Evolutionary conservation across 2,329 filamentous ascomycete species (phyloP), one percentile per base, ranked within the genome.

Genomic region (Ceratocystis colombiana): DNA sequence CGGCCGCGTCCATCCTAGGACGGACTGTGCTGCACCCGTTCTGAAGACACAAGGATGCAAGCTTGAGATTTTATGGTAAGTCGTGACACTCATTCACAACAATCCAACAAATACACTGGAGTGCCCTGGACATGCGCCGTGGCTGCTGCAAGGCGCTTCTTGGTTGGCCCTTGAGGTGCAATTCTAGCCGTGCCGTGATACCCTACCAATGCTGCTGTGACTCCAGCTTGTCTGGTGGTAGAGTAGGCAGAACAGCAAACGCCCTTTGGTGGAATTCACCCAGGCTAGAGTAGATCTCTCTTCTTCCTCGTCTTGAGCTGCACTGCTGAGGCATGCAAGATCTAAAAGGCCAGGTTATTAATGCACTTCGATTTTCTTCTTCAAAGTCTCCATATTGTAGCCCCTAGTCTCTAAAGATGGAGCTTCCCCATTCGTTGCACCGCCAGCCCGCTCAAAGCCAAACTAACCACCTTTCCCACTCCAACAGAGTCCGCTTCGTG

Each of bases 401-500:
- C 53, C 55, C 55, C 55, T n/a, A 59, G 55, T 37, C 45, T 20
- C 46, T 65, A 33, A 62, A 61, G n/a, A 48, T 30, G 55, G 55
- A 25, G n/a, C 50, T 45, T 33, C 63, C 33, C 41, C 28, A 10
- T 50, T 48, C 28, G 33, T 48, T 37, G 33, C 55, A 30, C 15
- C 55, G 10, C 33, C 55, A 59, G n/a, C 33, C 25, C 12, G 5
- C 10, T 10, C 12, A 44, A 50, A 59, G 28, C 41, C 25, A 59
- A 62, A 44, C 65, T 63, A 66, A 66, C 46, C 28, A 48, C 10
- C 15, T 20, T 53, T n/a, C n/a, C n/a, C 50, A 33, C n/a, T 41
- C 41, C 55, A 65, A 45, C 12, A 62, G 57, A 68, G 30, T 41
- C 37, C 67, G 46, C n/a, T 64, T 61, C 55, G 45, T 50, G 44